Evolutionary conservation across 139 green algal species (phyloP).

Genomic region (Coelastrella sp.): DNA sequence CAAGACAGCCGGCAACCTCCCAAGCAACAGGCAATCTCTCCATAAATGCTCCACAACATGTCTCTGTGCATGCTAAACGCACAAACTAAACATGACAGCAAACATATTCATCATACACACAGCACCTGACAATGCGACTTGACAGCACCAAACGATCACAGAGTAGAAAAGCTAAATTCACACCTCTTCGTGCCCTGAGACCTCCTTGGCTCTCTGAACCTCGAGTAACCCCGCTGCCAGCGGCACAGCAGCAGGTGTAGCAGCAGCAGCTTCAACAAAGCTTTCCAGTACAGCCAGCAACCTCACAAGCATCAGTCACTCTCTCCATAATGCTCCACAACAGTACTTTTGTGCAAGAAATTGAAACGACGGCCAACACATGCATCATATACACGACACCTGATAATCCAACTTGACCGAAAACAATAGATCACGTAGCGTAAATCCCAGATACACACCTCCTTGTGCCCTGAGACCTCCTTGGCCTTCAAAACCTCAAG

Average conservation of each 20-base stretch:
- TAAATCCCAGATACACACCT: background rate
- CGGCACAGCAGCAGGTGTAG: conserved; percentile 50
- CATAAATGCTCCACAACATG: too few relatives aligned
- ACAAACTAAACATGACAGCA: too few relatives aligned
- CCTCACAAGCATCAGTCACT: conserved; percentile 80
- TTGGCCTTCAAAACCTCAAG: conserved; percentile 78
- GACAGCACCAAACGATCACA: too few relatives aligned
- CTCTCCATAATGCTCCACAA: conserved; percentile 67
- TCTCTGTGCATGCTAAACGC: too few relatives aligned
- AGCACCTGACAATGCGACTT: too few relatives aligned
- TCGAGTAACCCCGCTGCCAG: conserved; percentile 77
- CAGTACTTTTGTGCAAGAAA: conserved; percentile 70
- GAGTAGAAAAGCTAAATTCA: background rate
- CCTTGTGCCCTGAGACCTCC: conserved; percentile 52
- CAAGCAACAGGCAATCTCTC: conserved; percentile 76
- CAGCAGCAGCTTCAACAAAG: conserved; percentile 59
- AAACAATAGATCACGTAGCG: too few relatives aligned
- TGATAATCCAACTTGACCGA: too few relatives aligned
- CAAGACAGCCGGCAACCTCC: conserved; percentile 75
- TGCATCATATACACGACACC: too few relatives aligned
- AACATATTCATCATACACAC: too few relatives aligned
- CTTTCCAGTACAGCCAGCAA: conserved; percentile 71
- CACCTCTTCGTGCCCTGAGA: conserved; percentile 43
- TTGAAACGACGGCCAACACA: too few relatives aligned
- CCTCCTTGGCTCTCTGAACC: conserved; percentile 67